Conservation (phyloP, 2,329 filamentous ascomycete species). For the Beauveria caledonica region DNA sequence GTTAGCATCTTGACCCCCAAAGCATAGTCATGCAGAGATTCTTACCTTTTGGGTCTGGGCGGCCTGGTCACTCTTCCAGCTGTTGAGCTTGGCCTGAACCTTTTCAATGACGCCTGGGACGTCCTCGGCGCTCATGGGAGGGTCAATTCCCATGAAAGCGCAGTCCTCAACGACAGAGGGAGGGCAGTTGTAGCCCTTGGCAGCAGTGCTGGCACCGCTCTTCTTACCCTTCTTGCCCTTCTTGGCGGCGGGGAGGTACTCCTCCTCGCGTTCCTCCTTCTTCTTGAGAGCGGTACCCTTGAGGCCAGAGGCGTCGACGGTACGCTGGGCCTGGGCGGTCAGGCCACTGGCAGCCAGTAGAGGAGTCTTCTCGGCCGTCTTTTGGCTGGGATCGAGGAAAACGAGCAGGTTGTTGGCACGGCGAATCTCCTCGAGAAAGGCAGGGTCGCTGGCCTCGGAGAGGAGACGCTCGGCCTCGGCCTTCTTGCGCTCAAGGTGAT, state of each 20-base stretch:
- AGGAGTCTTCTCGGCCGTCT: conserved; percentile 54
- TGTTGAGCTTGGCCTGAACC: conserved; percentile 80
- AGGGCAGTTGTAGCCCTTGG: conserved; percentile 69
- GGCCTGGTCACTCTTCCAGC: conserved; percentile 88
- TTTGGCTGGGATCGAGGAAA: conserved; percentile 75
- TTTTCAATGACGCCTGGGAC: conserved; percentile 76
- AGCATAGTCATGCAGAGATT: neutral
- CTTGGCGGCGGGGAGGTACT: conserved; percentile 74
- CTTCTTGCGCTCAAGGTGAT: conserved; percentile 64
- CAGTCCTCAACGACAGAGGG: conserved; percentile 90
- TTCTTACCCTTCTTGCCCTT: conserved; percentile 82
- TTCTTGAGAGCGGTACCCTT: conserved; percentile 77
- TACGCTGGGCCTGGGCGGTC: conserved; percentile 70
- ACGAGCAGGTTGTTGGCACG: conserved; percentile 74
- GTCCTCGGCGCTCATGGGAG: conserved; percentile 78
- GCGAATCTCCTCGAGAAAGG: conserved; percentile 88
- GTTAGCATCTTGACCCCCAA: conserved; percentile 21
- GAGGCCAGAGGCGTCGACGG: conserved; percentile 72
- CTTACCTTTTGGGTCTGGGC: conserved; percentile 84
- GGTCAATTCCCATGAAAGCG: conserved; percentile 72
- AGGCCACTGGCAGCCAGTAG: conserved; percentile 62
- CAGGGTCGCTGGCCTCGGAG: conserved; percentile 73
- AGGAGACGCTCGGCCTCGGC: conserved; percentile 69
- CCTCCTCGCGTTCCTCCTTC: conserved; percentile 84
- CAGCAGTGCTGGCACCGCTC: conserved; percentile 37